Conservation (phyloP, 805 yeast genomes). For the Myxozyma melibiosi region DNA sequence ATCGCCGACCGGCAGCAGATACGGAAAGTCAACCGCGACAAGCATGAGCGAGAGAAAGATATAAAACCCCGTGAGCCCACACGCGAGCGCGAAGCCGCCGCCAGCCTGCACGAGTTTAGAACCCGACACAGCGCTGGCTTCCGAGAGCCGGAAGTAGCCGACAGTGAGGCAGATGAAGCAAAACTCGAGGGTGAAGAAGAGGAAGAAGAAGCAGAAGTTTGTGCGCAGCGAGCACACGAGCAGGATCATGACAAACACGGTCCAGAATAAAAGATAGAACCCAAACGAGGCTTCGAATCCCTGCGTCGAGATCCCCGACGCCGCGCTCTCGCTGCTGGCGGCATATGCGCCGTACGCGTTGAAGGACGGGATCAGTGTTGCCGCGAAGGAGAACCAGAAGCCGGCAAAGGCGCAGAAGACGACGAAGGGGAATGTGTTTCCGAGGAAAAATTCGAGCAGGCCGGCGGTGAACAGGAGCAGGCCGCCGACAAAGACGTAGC, state of each 20-base stretch:
- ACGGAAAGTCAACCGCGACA: no score
- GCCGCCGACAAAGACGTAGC: constrained; percentile 30
- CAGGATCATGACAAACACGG: constrained; percentile 15
- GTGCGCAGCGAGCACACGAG: constrained; percentile 24
- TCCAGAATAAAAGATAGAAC: constrained; percentile 24
- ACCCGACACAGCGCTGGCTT: background rate
- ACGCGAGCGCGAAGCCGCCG: constrained; percentile 20
- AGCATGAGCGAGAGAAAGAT: constrained; percentile 25
- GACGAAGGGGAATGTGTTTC: constrained; percentile 35
- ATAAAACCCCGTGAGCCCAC: constrained; percentile 23
- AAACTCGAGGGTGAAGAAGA: constrained; percentile 16
- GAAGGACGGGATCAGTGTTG: constrained; percentile 27
- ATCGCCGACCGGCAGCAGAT: constrained; percentile 29
- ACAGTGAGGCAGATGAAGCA: constrained; percentile 18
- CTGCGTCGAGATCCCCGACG: constrained; percentile 4
- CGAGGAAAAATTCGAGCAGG: constrained; percentile 33
- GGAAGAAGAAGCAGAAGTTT: constrained; percentile 20
- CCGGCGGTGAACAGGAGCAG: constrained; percentile 28
- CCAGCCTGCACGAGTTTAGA: constrained; percentile 21
- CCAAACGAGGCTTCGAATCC: constrained; percentile 22
- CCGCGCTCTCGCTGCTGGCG: constrained; percentile 13
- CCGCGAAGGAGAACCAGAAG: constrained; percentile 32
- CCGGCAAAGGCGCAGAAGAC: constrained; percentile 31
- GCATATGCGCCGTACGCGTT: constrained; percentile 28
- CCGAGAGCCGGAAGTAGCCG: constrained; percentile 15